Percentiles rank a stretch among this genome's conserved stretches.
phyloP scores from a whole-genome alignment of 306 rosid genomes.

The Senna tora region DNA sequence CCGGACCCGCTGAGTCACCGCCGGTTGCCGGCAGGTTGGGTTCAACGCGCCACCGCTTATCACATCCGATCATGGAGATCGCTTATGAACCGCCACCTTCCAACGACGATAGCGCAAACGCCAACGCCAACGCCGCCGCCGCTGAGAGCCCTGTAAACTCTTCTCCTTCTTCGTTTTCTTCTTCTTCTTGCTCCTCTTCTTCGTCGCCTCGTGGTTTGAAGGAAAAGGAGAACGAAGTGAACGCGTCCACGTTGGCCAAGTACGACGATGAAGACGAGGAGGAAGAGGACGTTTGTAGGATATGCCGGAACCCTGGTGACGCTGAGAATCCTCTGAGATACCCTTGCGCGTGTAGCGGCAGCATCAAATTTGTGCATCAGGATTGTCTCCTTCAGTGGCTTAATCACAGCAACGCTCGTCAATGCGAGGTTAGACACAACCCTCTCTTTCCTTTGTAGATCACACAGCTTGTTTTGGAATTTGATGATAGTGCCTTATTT shows the following conservation, averaged over 20 bases:
- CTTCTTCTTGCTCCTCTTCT: conserved; percentile 39
- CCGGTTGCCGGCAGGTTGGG: conserved; percentile 48
- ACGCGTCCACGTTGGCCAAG: conserved; percentile 47
- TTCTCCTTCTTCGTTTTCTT: conserved; percentile 32
- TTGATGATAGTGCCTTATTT: conserved; percentile 18
- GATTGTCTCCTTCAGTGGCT: conserved; percentile 99
- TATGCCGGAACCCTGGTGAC: conserved; percentile 95
- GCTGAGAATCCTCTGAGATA: conserved; percentile 86
- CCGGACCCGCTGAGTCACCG: conserved; percentile 43
- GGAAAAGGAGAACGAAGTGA: conserved; percentile 52
- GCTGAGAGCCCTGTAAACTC: conserved; percentile 42
- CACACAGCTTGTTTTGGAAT: not conserved
- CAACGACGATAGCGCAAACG: conserved; percentile 45
- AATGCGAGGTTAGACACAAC: conserved; percentile 80
- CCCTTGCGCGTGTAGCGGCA: conserved; percentile 99
- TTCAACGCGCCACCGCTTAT: not conserved
- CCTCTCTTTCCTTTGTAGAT: conserved; percentile 20
- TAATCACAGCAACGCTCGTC: conserved; percentile 99
- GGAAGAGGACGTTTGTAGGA: conserved; percentile 94
- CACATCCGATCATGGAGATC: conserved; percentile 67
- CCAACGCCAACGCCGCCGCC: conserved; percentile 37
- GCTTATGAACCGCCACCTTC: conserved; percentile 61
- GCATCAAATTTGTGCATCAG: conserved; percentile 96
- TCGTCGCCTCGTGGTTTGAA: conserved; percentile 48
- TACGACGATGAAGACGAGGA: conserved; percentile 91